phyloP scores from a whole-genome alignment of 306 rosid genomes.

The Malus domestica region DNA sequence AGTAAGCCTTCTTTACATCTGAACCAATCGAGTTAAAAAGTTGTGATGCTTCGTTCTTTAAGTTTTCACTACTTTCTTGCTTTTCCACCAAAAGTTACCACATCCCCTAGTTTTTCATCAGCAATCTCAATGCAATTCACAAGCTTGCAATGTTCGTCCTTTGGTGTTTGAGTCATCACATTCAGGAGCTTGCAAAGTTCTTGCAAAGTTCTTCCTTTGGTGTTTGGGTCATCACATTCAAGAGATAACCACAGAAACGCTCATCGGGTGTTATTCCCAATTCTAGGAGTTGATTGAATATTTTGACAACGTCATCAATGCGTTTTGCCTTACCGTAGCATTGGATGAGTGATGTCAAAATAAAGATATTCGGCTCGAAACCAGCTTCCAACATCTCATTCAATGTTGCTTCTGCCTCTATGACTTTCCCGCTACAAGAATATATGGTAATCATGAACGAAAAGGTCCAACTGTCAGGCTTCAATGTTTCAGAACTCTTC shows the following conservation, averaged over 20 bases:
- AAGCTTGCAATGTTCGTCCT: constrained; percentile 59
- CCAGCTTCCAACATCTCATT: constrained; percentile 58
- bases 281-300: constrained; percentile 46
- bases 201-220: constrained; percentile 61
- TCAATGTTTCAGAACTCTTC: constrained; percentile 47
- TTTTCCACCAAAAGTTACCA: constrained; percentile 47
- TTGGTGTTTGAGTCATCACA: constrained; percentile 65
- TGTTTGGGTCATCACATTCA: constrained; percentile 67
- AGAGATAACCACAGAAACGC: constrained; percentile 73
- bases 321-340: constrained; percentile 84
- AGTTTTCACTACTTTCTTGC: constrained; percentile 30
- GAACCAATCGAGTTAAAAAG: constrained; percentile 40
- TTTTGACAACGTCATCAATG: constrained; percentile 68
- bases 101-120: constrained; percentile 52
- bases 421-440: constrained; percentile 59
- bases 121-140: constrained; percentile 54
- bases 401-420: constrained; percentile 56
- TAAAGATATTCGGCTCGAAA: constrained; percentile 56
- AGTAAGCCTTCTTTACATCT: constrained; percentile 58
- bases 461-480: constrained; percentile 78
- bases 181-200: constrained; percentile 64
- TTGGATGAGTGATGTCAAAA: constrained; percentile 73
- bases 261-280: constrained; percentile 59
- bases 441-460: constrained; percentile 77
- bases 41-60: constrained; percentile 52